Base-by-base conservation (phyloP, 371 early-diverging fungal genomes). In the Neoconidiobolus thromboides region DNA sequence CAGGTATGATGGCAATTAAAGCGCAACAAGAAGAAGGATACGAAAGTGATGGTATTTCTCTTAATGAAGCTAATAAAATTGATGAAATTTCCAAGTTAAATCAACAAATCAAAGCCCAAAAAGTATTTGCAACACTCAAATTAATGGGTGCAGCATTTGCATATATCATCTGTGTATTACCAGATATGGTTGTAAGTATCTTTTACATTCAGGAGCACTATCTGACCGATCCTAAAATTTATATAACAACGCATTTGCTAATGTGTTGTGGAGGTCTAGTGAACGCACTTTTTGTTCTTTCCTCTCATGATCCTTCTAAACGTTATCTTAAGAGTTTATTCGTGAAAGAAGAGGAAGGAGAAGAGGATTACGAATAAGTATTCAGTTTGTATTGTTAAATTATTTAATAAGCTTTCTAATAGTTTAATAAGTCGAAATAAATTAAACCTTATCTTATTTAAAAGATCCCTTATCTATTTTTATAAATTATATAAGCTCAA, bases 121-220 rank as follows among this genome's bases (percentile, higher is more conserved):
- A 44, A 36, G 15, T 40, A 6, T 6, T 39, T 10, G 57, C 44
- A 2, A 57, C 57, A 6, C n/a, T 57, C n/a, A 15, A 42, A 7
- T 37, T 57, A 2, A 44, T 57, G 10, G 57, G 57, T 36, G 42
- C 44, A 15, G 44, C 40, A 2, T 10, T 42, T 12, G 44, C 14
- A 5, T 57, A 57, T 44, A 43, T 57, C 12, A 41, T 57, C 26
- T 57, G 57, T 44, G 14, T 57, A n/a, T n/a, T 57, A 12, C 57
- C 57, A 14, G 57, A 57, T 3, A 57, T 57, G 7, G 57, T 10
- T 37, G 36, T 57, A 14, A n/a, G 43, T 44, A 14, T 57, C 6
- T 12, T 14, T 4, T 14, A 14, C 14, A 26, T 49, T 14, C 4
- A 14, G 4, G 49, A 26, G 10, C n/a, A 44, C 57, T 57, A 43